Conservation (phyloP, 2,329 filamentous ascomycete genomes). For the Trichoderma guizhouense region DNA sequence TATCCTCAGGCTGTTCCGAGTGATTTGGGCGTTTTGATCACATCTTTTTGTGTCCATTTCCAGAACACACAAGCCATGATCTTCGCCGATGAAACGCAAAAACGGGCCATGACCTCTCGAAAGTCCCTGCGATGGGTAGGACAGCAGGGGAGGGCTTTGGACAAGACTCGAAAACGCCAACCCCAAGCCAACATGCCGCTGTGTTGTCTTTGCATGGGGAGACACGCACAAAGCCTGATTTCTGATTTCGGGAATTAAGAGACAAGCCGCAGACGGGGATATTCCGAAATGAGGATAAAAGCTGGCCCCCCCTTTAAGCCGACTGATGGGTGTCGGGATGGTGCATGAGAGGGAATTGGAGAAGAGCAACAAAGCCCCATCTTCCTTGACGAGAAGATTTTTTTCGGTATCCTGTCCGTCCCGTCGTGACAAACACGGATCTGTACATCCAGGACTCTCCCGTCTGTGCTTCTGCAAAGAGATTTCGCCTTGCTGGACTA, state of each 20-base stretch:
- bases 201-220: not conserved
- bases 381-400: not conserved
- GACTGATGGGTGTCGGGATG: not conserved
- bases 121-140: not conserved
- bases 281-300: not conserved
- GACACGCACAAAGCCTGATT: not conserved
- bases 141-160: not conserved
- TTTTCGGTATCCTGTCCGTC: not conserved
- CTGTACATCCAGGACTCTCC: not conserved
- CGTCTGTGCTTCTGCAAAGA: conserved; percentile 1
- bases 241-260: not conserved
- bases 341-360: conserved; percentile 1
- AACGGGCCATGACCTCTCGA: not conserved
- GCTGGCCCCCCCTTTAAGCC: not conserved
- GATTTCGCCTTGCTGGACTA: not conserved
- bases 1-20: not conserved
- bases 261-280: not conserved
- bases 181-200: not conserved
- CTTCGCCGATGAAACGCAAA: not conserved
- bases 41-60: not conserved
- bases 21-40: not conserved
- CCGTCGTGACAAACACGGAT: conserved; percentile 6
- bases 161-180: not conserved
- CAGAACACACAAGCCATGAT: not conserved
- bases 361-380: not conserved